Conservation (phyloP, 1,284 basidiomycete genomes). For the Tremellales sp. region DNA sequence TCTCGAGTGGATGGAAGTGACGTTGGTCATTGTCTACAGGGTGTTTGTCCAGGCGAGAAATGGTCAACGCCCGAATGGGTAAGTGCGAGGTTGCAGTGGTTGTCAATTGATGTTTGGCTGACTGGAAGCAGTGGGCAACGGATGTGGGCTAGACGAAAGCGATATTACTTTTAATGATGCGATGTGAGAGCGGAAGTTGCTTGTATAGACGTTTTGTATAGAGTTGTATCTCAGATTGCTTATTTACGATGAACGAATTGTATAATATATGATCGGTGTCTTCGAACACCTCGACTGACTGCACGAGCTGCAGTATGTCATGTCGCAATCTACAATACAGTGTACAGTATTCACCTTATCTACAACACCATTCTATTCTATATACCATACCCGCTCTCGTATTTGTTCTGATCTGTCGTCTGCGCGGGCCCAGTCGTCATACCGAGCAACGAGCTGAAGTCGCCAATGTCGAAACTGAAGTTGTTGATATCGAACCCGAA, state of each 20-base stretch:
- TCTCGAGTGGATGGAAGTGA: neutral
- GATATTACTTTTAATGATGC: neutral
- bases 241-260: neutral
- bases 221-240: neutral
- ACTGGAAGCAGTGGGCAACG: neutral
- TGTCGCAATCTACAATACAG: neutral
- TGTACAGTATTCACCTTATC: neutral
- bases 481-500: neutral
- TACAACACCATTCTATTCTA: no score
- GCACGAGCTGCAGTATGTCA: neutral
- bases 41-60: neutral
- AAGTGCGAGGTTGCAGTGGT: neutral
- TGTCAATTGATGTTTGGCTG: neutral
- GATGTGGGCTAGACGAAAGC: neutral
- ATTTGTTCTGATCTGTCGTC: no score
- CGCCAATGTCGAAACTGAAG: neutral
- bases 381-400: no score
- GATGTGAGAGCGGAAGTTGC: no score
- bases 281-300: neutral
- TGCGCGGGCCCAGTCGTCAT: no score
- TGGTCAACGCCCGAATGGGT: neutral
- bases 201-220: neutral
- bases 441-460: neutral
- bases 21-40: neutral
- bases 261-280: neutral